phyloP scores from a whole-genome alignment of 768 basidiomycete genomes.

The Amanita brunnescens region DNA sequence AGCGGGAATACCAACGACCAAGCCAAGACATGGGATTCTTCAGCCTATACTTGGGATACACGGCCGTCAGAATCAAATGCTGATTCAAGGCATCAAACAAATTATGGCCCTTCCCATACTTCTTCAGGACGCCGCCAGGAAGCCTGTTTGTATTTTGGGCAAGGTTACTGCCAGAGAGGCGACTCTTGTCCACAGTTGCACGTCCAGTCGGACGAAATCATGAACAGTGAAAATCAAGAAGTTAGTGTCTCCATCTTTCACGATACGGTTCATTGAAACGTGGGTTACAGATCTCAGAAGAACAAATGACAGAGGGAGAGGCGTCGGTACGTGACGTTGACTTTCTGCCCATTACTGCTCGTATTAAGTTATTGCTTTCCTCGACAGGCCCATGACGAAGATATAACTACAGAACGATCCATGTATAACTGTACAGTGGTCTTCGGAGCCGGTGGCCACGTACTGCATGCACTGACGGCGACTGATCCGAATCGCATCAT shows the following conservation, averaged over 20 bases:
- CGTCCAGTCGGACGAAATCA: slow-evolving; percentile 14
- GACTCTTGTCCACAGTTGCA: slow-evolving; percentile 23
- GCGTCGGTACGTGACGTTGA: neutral
- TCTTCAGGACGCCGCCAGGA: slow-evolving; percentile 8
- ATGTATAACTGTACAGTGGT: slow-evolving; percentile 23
- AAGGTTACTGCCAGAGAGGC: slow-evolving; percentile 24
- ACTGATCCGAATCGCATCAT: slow-evolving; percentile 31
- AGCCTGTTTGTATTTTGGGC: slow-evolving; percentile 26
- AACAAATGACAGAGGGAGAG: neutral
- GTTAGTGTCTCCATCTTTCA: neutral
- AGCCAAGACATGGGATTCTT: neutral
- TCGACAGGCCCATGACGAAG: neutral
- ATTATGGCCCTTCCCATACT: neutral
- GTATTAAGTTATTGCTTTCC: neutral
- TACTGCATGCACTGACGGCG: slow-evolving; percentile 24
- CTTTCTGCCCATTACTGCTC: neutral
- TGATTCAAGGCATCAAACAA: slow-evolving; percentile 3
- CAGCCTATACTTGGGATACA: neutral
- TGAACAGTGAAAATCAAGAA: neutral
- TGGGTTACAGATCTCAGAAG: neutral
- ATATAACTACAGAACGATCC: slow-evolving; percentile 12
- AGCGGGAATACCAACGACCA: neutral
- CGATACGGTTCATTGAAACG: neutral
- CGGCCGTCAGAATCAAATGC: neutral
- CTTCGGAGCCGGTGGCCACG: slow-evolving; percentile 24